phyloP scores from a whole-genome alignment of 176 grass and related monocot genomes.

The Chrysopogon serrulatus region DNA sequence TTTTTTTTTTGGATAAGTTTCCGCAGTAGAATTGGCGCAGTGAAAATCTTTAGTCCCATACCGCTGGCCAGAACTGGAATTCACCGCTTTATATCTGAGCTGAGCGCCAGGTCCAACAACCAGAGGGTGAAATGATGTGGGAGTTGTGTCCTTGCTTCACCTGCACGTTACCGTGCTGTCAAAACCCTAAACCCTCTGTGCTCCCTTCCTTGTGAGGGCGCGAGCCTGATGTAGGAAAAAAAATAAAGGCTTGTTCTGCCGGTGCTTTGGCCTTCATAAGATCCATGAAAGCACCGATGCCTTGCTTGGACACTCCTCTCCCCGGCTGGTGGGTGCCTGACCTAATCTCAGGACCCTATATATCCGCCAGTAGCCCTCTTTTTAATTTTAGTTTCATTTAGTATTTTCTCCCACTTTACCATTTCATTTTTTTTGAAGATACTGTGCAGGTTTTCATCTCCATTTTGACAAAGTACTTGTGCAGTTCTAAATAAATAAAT shows the following conservation, averaged over 20 bases:
- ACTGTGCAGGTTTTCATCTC: too few species aligned
- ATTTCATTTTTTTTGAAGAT: too few species aligned
- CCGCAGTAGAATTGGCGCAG: background rate
- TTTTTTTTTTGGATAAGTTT: too few species aligned
- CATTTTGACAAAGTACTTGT: too few species aligned
- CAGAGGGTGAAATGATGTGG: conserved; percentile 18
- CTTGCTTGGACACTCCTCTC: background rate
- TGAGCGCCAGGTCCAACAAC: rapidly evolving
- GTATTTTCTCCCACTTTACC: too few species aligned
- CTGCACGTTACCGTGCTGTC: background rate
- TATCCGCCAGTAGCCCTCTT: conserved; percentile 28
- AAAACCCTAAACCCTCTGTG: conserved; percentile 36
- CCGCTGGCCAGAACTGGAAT: background rate
- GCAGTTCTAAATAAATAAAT: too few species aligned
- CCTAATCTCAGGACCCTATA: too few species aligned
- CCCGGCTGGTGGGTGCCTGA: too few species aligned
- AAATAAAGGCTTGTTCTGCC: conserved; percentile 22
- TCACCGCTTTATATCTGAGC: background rate
- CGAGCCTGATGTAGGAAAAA: background rate
- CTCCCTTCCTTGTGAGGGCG: too few species aligned
- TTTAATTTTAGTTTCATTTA: background rate
- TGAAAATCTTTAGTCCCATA: conserved; percentile 14
- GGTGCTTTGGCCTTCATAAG: conserved; percentile 40
- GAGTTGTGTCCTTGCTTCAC: background rate
- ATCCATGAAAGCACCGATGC: conserved; percentile 29